phyloP scores from a whole-genome alignment of 805 yeast genomes.

The Scheffersomyces coipomensis region DNA sequence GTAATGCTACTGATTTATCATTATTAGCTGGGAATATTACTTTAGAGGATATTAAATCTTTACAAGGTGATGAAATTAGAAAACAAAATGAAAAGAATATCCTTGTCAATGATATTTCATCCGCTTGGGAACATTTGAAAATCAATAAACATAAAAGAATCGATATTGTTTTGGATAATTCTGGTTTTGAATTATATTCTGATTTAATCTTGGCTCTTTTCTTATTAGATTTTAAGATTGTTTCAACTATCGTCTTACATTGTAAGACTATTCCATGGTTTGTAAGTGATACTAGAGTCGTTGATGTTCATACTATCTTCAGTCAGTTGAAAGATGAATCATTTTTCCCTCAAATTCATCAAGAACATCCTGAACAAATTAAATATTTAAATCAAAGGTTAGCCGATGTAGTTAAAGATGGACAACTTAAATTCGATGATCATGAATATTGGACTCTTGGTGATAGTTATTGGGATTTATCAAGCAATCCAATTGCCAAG shows the following conservation, averaged over 20 bases:
- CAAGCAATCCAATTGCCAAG: conserved; percentile 42
- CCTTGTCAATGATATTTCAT: conserved; percentile 67
- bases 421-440: conserved; percentile 32
- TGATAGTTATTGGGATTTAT: conserved; percentile 63
- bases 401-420: neutral
- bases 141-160: conserved; percentile 44
- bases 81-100: conserved; percentile 78
- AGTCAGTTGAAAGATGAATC: conserved; percentile 51
- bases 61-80: conserved; percentile 88
- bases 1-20: conserved; percentile 95
- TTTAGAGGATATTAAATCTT: conserved; percentile 82
- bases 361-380: conserved; percentile 18
- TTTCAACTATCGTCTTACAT: conserved; percentile 68
- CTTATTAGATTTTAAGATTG: conserved; percentile 64
- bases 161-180: conserved; percentile 86
- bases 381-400: conserved; percentile 12
- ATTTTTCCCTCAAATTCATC: conserved; percentile 47
- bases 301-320: conserved; percentile 65
- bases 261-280: conserved; percentile 95
- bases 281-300: conserved; percentile 91
- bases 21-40: conserved; percentile 80
- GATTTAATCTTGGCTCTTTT: conserved; percentile 31
- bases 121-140: conserved; percentile 58
- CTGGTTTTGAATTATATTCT: conserved; percentile 87
- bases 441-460: conserved; percentile 87